phyloP scores from a whole-genome alignment of 192 early-diverging fungal species.

The Allomyces macrogynus region DNA sequence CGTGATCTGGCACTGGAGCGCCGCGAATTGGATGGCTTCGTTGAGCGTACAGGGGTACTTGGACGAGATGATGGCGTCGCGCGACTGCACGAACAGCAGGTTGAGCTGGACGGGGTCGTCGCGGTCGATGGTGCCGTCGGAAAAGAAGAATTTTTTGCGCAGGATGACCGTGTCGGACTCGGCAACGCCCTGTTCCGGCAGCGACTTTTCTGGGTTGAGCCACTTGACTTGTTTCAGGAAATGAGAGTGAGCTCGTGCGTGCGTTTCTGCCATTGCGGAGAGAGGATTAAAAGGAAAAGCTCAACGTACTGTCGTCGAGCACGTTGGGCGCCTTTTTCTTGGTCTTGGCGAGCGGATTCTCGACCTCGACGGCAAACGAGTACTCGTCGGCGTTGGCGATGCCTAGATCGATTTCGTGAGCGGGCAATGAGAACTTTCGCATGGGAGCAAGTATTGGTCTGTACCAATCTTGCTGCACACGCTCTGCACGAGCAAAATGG shows the following conservation, averaged over 20 bases:
- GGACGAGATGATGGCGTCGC: conserved; percentile 26
- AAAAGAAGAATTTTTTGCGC: conserved; percentile 41
- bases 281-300: neutral
- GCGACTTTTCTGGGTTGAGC: conserved; percentile 28
- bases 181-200: conserved; percentile 28
- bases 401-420: conserved; percentile 5
- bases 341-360: neutral
- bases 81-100: conserved; percentile 28
- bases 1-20: conserved; percentile 28
- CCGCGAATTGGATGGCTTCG: conserved; percentile 32
- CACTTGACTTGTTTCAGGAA: no score
- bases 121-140: conserved; percentile 36
- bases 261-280: no score
- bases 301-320: neutral
- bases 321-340: neutral
- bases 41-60: conserved; percentile 31
- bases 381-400: conserved; percentile 36
- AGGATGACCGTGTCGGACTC: conserved; percentile 24
- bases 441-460: no score
- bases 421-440: neutral
- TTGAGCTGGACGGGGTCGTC: conserved; percentile 38
- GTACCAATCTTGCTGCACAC: conserved; percentile 33
- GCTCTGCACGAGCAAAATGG: conserved; percentile 18
- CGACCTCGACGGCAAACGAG: conserved; percentile 19
- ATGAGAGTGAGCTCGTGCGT: no score